A percentile compares a stretch with the other conserved stretches of the same genome.
These are phyloP conservation scores for Globisporangium acanthophoron DNA, from an alignment of 352 stramenopile species.

Conservation along the genomic window DNA sequence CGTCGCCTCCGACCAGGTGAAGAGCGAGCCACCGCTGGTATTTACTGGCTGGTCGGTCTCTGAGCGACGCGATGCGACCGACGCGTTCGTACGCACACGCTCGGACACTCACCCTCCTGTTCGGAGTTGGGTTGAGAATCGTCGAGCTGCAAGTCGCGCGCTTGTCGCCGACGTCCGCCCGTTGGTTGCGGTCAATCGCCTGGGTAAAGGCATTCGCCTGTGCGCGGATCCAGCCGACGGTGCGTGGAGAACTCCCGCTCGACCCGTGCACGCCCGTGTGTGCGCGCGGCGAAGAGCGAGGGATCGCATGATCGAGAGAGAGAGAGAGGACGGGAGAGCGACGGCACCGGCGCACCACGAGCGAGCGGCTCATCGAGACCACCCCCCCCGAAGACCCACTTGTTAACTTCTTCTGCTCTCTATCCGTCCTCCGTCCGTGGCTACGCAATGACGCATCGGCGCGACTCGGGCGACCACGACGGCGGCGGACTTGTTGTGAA, in stretches of 20 bases:
- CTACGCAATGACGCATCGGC: conserved; percentile 8
- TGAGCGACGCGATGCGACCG: neutral
- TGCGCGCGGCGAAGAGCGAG: conserved; percentile 3
- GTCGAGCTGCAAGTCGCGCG: neutral
- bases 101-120: neutral
- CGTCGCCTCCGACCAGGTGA: conserved; percentile 1
- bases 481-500: conserved; percentile 13
- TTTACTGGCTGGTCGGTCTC: neutral
- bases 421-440: conserved; percentile 54
- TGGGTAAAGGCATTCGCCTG: conserved; percentile 1
- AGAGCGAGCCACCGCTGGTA: neutral
- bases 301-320: conserved; percentile 5
- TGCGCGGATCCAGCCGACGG: conserved; percentile 7
- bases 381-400: conserved; percentile 10
- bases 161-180: neutral
- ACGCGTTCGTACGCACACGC: neutral
- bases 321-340: conserved; percentile 4
- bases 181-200: neutral
- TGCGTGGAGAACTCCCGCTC: conserved; percentile 1
- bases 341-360: conserved; percentile 3
- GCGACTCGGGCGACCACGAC: conserved; percentile 13
- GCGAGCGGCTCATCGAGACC: neutral
- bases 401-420: conserved; percentile 85
- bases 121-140: neutral
- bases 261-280: neutral